phyloP scores from a whole-genome alignment of 2,329 filamentous ascomycete species.

The Diatrype stigma region DNA sequence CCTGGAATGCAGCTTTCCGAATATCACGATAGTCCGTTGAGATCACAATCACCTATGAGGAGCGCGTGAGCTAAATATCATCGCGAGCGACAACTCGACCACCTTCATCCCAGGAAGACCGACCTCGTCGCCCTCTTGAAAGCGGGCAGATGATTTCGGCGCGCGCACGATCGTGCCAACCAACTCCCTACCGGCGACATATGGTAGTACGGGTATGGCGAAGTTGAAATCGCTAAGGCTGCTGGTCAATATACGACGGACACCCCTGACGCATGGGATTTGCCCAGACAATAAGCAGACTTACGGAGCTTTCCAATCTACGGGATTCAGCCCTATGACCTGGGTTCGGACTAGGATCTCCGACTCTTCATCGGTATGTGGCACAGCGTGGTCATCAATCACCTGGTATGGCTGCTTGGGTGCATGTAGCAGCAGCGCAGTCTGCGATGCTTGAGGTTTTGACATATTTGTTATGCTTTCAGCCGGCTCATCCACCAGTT shows the following conservation, averaged over 20 bases:
- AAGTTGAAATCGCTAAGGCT: constrained; percentile 61
- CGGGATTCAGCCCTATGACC: constrained; percentile 69
- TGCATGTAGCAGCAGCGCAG: background rate
- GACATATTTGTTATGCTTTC: background rate
- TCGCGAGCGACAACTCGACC: background rate
- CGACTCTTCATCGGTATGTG: background rate
- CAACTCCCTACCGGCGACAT: constrained; percentile 66
- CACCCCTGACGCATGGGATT: background rate
- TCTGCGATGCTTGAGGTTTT: background rate
- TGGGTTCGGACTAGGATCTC: constrained; percentile 31
- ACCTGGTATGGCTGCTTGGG: background rate
- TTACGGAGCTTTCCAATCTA: constrained; percentile 72
- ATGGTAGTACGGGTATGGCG: constrained; percentile 63
- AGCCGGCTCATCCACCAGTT: background rate
- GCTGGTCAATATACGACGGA: background rate
- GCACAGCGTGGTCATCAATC: background rate
- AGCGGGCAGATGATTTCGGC: constrained; percentile 38
- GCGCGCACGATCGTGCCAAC: constrained; percentile 57
- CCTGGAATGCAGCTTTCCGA: constrained; percentile 67
- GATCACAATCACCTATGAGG: constrained; percentile 52
- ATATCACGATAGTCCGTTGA: constrained; percentile 72
- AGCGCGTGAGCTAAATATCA: background rate
- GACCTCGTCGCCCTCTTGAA: constrained; percentile 53
- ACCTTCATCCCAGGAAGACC: constrained; percentile 1
- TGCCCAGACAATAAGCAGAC: constrained; percentile 22